Evolutionary conservation across 345 rosid species (phyloP).

Genomic region (Aquilaria yunnanensis): DNA sequence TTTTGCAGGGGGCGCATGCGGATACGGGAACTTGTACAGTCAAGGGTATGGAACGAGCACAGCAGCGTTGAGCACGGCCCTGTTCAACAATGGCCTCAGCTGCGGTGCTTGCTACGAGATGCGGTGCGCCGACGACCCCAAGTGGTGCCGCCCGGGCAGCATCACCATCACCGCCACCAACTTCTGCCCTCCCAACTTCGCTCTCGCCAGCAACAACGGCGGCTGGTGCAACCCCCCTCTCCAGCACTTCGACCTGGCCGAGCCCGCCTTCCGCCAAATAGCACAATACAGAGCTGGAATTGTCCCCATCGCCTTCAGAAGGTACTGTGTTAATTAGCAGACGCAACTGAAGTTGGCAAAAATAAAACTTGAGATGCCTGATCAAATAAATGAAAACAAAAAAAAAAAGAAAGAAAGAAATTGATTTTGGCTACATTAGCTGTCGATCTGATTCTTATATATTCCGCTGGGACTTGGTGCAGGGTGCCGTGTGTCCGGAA

Average conservation of each 20-base stretch:
- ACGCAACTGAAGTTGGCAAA: not conserved
- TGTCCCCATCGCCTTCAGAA: constrained; percentile 44
- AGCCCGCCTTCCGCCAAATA: constrained; percentile 51
- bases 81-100: constrained; percentile 35
- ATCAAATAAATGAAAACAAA: no score
- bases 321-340: constrained; percentile 14
- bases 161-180: constrained; percentile 37
- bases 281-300: constrained; percentile 57
- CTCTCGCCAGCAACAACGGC: constrained; percentile 44
- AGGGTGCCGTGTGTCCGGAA: constrained; percentile 50
- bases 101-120: constrained; percentile 42
- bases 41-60: constrained; percentile 41
- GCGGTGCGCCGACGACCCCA: constrained; percentile 28
- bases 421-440: no score
- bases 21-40: constrained; percentile 8
- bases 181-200: constrained; percentile 54
- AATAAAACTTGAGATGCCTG: no score
- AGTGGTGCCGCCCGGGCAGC: constrained; percentile 37
- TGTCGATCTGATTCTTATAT: not conserved
- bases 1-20: constrained; percentile 32
- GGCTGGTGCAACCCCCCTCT: constrained; percentile 21
- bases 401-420: no score
- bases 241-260: constrained; percentile 53
- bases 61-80: constrained; percentile 37
- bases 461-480: not conserved